A percentile compares a stretch with the other conserved stretches of the same genome.
These are phyloP conservation scores for Colletotrichum nymphaeae DNA, from an alignment of 2,329 filamentous ascomycete species.

Conservation along the genomic window DNA sequence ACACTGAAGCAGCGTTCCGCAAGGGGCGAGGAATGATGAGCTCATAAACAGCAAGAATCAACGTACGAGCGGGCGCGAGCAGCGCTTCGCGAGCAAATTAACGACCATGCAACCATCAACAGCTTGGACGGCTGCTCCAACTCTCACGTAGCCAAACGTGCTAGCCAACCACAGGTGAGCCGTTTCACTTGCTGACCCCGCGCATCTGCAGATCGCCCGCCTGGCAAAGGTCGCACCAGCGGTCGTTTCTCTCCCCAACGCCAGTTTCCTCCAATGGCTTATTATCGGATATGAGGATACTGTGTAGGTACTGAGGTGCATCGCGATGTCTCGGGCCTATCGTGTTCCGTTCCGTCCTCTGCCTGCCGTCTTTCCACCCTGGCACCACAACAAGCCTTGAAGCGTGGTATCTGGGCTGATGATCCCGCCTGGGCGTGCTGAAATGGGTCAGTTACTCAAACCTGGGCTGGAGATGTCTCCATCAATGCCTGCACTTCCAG, in stretches of 20 bases:
- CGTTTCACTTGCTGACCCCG: constrained; percentile 19
- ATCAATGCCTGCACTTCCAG: not conserved
- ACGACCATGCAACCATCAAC: constrained; percentile 12
- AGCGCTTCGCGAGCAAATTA: constrained; percentile 22
- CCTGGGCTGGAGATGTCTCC: not conserved
- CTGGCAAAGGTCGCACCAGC: constrained; percentile 12
- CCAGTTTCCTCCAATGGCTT: constrained; percentile 24
- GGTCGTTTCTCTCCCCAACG: constrained; percentile 7
- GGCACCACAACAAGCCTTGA: constrained; percentile 3
- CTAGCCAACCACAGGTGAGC: constrained; percentile 24
- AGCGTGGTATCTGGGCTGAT: constrained; percentile 8
- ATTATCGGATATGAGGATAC: constrained; percentile 6
- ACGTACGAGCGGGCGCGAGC: constrained; percentile 21
- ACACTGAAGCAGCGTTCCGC: not conserved
- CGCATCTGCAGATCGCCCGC: constrained; percentile 29
- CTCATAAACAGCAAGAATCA: constrained; percentile 31
- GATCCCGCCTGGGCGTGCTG: not conserved
- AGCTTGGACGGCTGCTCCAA: constrained; percentile 1
- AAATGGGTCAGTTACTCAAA: not conserved
- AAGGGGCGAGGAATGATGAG: not conserved
- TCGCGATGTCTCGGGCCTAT: not conserved
- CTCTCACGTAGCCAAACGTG: not conserved
- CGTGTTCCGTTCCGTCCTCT: not conserved
- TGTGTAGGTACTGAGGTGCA: not conserved
- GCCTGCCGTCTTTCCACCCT: not conserved